phyloP scores from a whole-genome alignment of 345 rosid species.

The Geranium rotundifolium region DNA sequence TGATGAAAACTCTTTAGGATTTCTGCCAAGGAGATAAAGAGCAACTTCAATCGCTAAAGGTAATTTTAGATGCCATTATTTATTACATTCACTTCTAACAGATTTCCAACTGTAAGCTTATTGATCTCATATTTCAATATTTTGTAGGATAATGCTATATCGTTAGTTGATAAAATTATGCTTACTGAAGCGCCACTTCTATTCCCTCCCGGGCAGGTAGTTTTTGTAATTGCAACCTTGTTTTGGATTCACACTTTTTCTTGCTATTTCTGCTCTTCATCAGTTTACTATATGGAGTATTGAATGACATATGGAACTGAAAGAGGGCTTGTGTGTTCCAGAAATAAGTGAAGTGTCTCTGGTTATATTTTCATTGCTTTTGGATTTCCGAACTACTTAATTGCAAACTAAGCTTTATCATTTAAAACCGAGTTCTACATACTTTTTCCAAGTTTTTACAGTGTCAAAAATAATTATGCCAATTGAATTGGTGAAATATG shows the following conservation, averaged over 20 bases:
- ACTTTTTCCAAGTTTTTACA: no score
- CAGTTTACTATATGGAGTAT: background rate
- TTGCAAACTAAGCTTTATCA: no score
- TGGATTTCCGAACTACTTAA: background rate
- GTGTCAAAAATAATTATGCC: no score
- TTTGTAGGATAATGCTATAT: slow-evolving; percentile 51
- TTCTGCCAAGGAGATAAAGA: slow-evolving; percentile 45
- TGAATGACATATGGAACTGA: background rate
- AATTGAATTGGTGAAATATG: no score
- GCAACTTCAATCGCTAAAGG: slow-evolving; percentile 49
- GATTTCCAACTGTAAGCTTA: background rate
- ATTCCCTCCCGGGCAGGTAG: slow-evolving; percentile 91
- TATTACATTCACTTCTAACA: background rate
- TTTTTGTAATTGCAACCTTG: background rate
- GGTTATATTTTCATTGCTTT: background rate
- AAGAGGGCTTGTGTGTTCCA: background rate
- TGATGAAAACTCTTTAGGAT: slow-evolving; percentile 27
- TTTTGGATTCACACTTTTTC: background rate
- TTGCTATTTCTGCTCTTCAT: background rate
- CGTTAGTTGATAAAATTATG: slow-evolving; percentile 73
- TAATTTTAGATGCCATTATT: slow-evolving; percentile 14
- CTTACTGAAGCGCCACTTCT: slow-evolving; percentile 90
- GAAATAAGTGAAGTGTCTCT: background rate
- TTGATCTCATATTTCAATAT: slow-evolving; percentile 9
- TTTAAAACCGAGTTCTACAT: no score